Evolutionary conservation across 2,329 filamentous ascomycete genomes (phyloP), one percentile per base, ranked within the genome.

Genomic region (Exophiala xenobiotica): DNA sequence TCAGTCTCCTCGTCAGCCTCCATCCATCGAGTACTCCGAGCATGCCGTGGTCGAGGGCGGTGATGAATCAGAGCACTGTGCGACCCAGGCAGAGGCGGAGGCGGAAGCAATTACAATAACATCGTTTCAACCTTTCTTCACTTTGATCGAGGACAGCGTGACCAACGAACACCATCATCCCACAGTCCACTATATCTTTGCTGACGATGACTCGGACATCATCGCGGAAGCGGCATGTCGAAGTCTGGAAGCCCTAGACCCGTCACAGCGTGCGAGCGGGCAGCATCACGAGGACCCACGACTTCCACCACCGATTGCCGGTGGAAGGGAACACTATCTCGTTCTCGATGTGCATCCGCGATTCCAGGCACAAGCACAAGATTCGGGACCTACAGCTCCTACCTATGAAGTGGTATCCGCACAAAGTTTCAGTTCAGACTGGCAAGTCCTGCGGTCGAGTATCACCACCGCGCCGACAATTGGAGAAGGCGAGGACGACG

Each of bases 141-240:
- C 89, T 1, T 76, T 96, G 35, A 78, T 97, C 58, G 83, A 88
- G 65, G 90, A 96, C 68, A 72, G 79, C 8, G 79, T 82, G n/a
- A 85, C 81, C 6, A 79, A 82, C 62, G 81, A 88, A 39, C 87
- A 89, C 56, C 79, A 89, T 63, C 91, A 97, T 67, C 93, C 92
- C 1, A 83, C 82, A 46, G 83, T 96, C 1, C 90, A 92, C 72
- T 97, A 97, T 73, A 80, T 97, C 64, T 97, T 99, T 74, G 82
- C 82, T 61, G 91, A 97, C 69, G 93, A 97, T 70, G 90, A 96
- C 65, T 81, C 84, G 1, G 87, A 91, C 40, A 74, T 87, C 38
- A 75, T 95, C 29, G 87, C 87, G 1, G 78, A 82, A 29, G 84
- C 87, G 1, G 78, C 79, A 4, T 68, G 85, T 53, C 74, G 76